A percentile compares a stretch with the other conserved stretches of the same genome.
Evolutionary conservation across 306 rosid species (phyloP).

Genomic region (Datisca glomerata): DNA sequence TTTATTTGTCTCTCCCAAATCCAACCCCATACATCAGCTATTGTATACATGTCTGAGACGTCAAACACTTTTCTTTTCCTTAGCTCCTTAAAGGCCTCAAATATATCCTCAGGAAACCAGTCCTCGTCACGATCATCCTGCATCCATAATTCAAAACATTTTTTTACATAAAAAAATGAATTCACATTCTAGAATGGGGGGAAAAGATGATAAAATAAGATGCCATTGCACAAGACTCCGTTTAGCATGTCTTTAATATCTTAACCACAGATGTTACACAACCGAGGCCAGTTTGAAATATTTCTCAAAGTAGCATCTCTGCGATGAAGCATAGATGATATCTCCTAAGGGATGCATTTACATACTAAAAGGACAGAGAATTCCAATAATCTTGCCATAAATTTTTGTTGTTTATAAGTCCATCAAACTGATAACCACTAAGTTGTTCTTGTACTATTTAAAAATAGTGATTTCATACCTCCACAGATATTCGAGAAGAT

Average conservation of each 20-base stretch:
- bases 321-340: too few species aligned
- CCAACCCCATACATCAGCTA: slow-evolving; percentile 99
- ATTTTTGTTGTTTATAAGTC: too few species aligned
- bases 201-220: neutral
- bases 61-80: slow-evolving; percentile 72
- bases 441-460: too few species aligned
- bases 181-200: neutral
- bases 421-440: too few species aligned
- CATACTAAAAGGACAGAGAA: too few species aligned
- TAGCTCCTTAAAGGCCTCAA: slow-evolving; percentile 87
- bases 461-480: slow-evolving; percentile 46
- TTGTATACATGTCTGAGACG: slow-evolving; percentile 87
- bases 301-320: too few species aligned
- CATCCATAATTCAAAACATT: slow-evolving; percentile 10
- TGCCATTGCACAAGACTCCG: too few species aligned
- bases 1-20: slow-evolving; percentile 78
- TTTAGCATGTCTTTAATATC: too few species aligned
- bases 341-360: too few species aligned
- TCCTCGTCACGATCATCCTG: slow-evolving; percentile 87
- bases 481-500: slow-evolving; percentile 29
- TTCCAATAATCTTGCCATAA: too few species aligned
- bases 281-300: too few species aligned
- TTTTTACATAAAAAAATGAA: neutral
- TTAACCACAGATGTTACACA: too few species aligned
- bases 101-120: slow-evolving; percentile 82